Evolutionary conservation across 2,329 filamentous ascomycete species (phyloP).

Genomic region (Fusarium decemcellulare): DNA sequence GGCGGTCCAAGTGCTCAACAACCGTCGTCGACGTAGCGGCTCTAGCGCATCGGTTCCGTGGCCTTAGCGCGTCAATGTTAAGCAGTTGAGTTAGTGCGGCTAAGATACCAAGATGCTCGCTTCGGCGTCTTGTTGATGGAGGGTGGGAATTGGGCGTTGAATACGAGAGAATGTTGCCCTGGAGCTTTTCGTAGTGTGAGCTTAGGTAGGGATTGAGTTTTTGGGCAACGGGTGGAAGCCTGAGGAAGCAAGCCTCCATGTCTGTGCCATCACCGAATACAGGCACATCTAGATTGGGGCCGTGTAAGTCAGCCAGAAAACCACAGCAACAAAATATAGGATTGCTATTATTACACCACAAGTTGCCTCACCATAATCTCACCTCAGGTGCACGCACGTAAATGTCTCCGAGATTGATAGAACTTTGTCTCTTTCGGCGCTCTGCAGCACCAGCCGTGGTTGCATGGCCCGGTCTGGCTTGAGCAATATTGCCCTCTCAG

Average conservation of each 20-base stretch:
- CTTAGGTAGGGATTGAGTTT: conserved; percentile 23
- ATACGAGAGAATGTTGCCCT: conserved; percentile 44
- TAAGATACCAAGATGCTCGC: conserved; percentile 31
- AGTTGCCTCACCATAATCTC: background rate
- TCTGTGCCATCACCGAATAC: conserved; percentile 4
- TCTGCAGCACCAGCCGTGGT: background rate
- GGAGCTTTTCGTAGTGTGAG: background rate
- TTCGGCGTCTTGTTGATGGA: conserved; percentile 26
- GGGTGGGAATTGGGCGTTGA: conserved; percentile 38
- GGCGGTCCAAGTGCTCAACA: conserved; percentile 12
- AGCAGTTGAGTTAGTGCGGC: conserved; percentile 11
- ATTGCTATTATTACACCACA: background rate
- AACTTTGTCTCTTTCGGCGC: background rate
- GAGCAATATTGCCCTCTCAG: background rate
- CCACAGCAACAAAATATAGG: background rate
- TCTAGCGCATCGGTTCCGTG: conserved; percentile 37
- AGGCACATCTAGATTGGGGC: background rate
- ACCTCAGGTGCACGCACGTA: background rate
- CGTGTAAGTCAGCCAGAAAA: conserved; percentile 3
- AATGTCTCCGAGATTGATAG: background rate
- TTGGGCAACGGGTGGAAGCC: conserved; percentile 27
- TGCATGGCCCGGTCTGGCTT: background rate
- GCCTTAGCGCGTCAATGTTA: conserved; percentile 33
- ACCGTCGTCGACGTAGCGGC: conserved; percentile 20
- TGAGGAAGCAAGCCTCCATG: conserved; percentile 19